A percentile compares a stretch with the other conserved stretches of the same genome.
These are phyloP conservation scores for Neurospora discreta DNA, from an alignment of 495 filamentous ascomycete species.

Conservation along the genomic window DNA sequence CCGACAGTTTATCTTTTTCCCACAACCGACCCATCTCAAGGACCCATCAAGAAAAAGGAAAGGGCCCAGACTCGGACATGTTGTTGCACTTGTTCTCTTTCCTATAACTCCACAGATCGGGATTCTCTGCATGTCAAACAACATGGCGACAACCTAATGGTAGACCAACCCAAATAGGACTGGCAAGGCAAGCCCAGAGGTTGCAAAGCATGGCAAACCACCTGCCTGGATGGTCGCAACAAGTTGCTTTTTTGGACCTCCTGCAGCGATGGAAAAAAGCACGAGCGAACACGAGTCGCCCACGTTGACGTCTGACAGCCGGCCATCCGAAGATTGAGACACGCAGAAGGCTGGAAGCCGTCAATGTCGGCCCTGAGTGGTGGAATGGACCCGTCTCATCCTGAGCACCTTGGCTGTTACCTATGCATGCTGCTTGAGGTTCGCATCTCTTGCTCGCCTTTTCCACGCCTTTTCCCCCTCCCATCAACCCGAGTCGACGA, in stretches of 20 bases:
- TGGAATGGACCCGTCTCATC: not conserved
- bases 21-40: not conserved
- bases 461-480: not conserved
- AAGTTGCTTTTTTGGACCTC: not conserved
- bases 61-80: not conserved
- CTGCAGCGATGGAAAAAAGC: not conserved
- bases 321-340: not conserved
- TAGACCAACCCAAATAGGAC: not conserved
- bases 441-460: not conserved
- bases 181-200: not conserved
- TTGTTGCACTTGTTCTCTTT: not conserved
- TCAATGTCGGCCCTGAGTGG: not conserved
- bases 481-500: not conserved
- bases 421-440: not conserved
- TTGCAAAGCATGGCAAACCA: not conserved
- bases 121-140: not conserved
- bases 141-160: not conserved
- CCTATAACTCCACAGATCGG: not conserved
- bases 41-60: conserved; percentile 6
- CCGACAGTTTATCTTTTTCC: not conserved
- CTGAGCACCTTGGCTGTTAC: not conserved
- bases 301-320: conserved; percentile 13
- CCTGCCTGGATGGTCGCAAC: not conserved
- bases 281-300: conserved; percentile 7
- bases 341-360: not conserved